These are phyloP conservation scores for Apiotrichum veenhuisii DNA, from an alignment of 1,284 basidiomycete species.

Conservation along the genomic window DNA sequence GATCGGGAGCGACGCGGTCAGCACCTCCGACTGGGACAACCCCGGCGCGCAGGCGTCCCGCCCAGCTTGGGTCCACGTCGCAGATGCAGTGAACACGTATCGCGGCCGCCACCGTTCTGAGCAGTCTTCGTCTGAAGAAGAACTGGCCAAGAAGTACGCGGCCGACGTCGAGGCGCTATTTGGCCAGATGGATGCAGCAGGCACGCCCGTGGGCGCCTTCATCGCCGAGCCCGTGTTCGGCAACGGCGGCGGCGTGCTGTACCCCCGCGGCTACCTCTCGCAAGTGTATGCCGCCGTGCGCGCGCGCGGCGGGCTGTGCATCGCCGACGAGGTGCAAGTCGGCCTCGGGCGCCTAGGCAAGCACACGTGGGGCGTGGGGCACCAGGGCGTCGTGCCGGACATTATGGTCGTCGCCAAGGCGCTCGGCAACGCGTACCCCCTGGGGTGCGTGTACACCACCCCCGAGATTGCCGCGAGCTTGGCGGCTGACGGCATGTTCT, in stretches of 20 bases:
- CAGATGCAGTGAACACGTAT: slow-evolving; percentile 8
- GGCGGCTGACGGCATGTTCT: slow-evolving; percentile 15
- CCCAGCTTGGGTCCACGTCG: slow-evolving; percentile 9
- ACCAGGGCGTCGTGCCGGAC: slow-evolving; percentile 9
- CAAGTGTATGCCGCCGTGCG: slow-evolving; percentile 3
- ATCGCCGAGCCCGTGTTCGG: slow-evolving; percentile 15
- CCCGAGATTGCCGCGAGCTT: slow-evolving; percentile 9
- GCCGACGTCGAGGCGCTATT: background rate
- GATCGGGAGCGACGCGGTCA: slow-evolving; percentile 5
- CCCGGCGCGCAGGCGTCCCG: slow-evolving; percentile 1
- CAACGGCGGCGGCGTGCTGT: slow-evolving; percentile 13
- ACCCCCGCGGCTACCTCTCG: slow-evolving; percentile 5
- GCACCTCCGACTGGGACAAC: slow-evolving; percentile 11
- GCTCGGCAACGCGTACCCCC: slow-evolving; percentile 11
- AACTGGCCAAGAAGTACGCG: background rate
- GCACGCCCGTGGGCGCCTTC: slow-evolving; percentile 9
- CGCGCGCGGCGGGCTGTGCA: slow-evolving; percentile 9
- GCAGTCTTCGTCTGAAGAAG: too few species aligned
- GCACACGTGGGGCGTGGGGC: slow-evolving; percentile 7
- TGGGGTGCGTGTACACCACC: slow-evolving; percentile 13
- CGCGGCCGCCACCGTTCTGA: slow-evolving; percentile 5
- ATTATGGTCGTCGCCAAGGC: slow-evolving; percentile 13
- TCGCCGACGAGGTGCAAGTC: slow-evolving; percentile 18
- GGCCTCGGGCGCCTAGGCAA: slow-evolving; percentile 15
- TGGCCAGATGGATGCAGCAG: background rate